phyloP scores from a whole-genome alignment of 257 asterid species.

The Solanum pinnatisectum region DNA sequence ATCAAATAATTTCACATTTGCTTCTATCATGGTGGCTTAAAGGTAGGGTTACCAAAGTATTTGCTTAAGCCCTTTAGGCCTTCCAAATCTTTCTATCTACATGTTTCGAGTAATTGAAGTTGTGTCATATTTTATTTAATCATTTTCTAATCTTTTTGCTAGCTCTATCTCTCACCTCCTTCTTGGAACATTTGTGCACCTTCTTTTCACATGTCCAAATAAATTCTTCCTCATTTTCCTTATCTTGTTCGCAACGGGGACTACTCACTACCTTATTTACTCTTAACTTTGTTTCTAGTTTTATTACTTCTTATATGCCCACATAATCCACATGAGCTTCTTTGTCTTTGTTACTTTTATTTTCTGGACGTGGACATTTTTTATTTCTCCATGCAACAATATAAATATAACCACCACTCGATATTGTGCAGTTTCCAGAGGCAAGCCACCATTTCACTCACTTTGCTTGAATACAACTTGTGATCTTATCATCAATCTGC shows the following conservation, averaged over 20 bases:
- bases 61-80: background rate
- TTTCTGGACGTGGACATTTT: background rate
- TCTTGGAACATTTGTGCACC: too few species aligned
- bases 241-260: background rate
- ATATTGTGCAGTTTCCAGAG: background rate
- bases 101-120: background rate
- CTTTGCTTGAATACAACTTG: background rate
- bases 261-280: background rate
- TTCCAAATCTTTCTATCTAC: background rate
- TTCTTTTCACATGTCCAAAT: background rate
- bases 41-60: too few species aligned
- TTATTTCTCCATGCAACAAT: background rate
- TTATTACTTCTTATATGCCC: background rate
- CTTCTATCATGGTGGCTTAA: too few species aligned
- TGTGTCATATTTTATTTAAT: background rate
- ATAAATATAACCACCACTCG: background rate
- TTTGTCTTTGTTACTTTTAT: too few species aligned
- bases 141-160: background rate
- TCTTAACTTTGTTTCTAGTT: background rate
- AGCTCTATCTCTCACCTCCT: background rate
- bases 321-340: too few species aligned
- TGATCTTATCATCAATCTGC: background rate
- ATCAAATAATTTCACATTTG: too few species aligned
- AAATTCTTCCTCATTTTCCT: rapidly evolving
- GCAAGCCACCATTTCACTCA: background rate